These are phyloP conservation scores for Selaginella moellendorffii DNA, from an alignment of 75 land plant genomes.

Conservation along the genomic window DNA sequence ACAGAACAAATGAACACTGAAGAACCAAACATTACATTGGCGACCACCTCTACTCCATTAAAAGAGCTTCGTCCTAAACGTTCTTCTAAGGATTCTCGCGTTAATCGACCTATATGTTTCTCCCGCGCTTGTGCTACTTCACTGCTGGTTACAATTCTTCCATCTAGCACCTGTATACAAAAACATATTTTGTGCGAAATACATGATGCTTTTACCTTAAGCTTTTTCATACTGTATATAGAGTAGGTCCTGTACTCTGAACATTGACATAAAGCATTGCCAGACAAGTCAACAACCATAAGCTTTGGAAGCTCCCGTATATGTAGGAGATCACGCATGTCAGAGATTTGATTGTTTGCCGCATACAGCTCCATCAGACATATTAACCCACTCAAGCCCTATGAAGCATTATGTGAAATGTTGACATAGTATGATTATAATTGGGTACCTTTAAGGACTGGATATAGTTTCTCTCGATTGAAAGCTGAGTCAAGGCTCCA, in stretches of 20 bases:
- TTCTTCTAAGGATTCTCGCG: constrained; percentile 23
- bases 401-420: too few relatives aligned
- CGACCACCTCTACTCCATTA: constrained; percentile 8
- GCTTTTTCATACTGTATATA: constrained; percentile 20
- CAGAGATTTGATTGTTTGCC: constrained; percentile 16
- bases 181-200: neutral
- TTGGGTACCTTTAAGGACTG: constrained; percentile 20
- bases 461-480: constrained; percentile 25
- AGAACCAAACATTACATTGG: too few relatives aligned
- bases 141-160: constrained; percentile 14
- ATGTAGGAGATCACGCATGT: constrained; percentile 17
- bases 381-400: constrained; percentile 20
- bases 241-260: constrained; percentile 25
- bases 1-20: too few relatives aligned
- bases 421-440: too few relatives aligned
- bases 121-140: constrained; percentile 23
- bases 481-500: constrained; percentile 23
- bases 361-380: constrained; percentile 31
- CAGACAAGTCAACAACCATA: constrained; percentile 30
- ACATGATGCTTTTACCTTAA: constrained; percentile 12
- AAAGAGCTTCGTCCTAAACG: constrained; percentile 15
- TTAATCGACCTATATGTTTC: constrained; percentile 26
- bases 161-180: constrained; percentile 22
- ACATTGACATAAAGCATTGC: constrained; percentile 21
- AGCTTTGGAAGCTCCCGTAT: constrained; percentile 23